Evolutionary conservation across 192 early-diverging fungal species (phyloP), one percentile per base, ranked within the genome.

Genomic region (Haplosporangium gracile): DNA sequence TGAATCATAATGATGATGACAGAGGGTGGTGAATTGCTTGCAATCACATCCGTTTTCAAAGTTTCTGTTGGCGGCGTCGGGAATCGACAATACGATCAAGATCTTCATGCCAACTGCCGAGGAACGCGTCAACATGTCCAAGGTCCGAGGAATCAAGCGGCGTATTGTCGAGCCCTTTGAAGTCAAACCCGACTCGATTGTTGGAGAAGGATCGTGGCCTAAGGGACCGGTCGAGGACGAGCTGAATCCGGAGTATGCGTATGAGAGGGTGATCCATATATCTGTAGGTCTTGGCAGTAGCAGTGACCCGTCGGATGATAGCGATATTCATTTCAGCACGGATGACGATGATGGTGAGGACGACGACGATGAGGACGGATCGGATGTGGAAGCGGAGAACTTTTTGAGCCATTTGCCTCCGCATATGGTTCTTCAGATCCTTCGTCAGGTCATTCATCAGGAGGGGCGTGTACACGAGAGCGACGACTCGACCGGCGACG

Each of bases 61-160:
- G 88, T 76, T 74, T 87, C 7, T 90, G 36, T 45, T 95, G 24
- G 93, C 93, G 8, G 92, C 94, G 2, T 95, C 95, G 0, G 96
- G 96, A 0, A 96, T 97, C 32, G 96, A 96, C 74, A 87, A 90
- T 40, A 95, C 93, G 10, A 88, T 94, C 49, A 95, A 96, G 78
- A 89, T 97, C 53, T 94, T 96, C 69, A 82, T 88, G 40, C 90
- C 94, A 8, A 90, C 77, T 16, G 87, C 82, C 29, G 79, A 70
- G 8, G 77, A 83, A 22, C 75, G 63, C 4, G 68, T 80, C 10
- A 70, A 88, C 34, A 26, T 87, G 34, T 90, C 89, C 47, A 68
- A 81, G 68, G 43, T 81, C 34, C 72, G 78, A 11, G 82, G 75
- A 5, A 60, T 88, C 68, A 78, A 70, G 60, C 29, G 45, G 8